phyloP scores from a whole-genome alignment of 148 eudicot species.

The Rhododendron ovatum region DNA sequence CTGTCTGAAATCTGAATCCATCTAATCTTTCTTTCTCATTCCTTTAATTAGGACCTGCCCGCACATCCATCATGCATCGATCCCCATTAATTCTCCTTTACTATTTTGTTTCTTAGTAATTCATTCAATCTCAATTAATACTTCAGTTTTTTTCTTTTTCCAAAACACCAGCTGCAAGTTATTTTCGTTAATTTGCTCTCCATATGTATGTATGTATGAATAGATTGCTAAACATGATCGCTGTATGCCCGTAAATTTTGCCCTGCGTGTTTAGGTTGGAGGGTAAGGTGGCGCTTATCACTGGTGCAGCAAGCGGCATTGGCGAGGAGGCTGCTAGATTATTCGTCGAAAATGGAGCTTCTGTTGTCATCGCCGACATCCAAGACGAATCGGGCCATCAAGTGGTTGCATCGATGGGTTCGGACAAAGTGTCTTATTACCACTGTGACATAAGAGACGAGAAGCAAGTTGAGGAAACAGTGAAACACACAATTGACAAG shows the following conservation, averaged over 20 bases:
- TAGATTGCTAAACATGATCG: neutral
- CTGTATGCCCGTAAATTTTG: neutral
- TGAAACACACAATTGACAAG: slow-evolving; percentile 29
- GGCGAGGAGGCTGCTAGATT: slow-evolving; percentile 17
- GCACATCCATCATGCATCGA: neutral
- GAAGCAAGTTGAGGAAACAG: slow-evolving; percentile 37
- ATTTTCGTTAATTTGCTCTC: neutral
- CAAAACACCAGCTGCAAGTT: neutral
- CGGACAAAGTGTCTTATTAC: slow-evolving; percentile 24
- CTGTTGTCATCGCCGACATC: slow-evolving; percentile 40
- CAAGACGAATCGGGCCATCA: slow-evolving; percentile 46
- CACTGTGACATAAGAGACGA: slow-evolving; percentile 67
- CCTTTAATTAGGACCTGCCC: neutral
- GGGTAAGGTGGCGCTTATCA: slow-evolving; percentile 9
- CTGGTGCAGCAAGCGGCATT: slow-evolving; percentile 19
- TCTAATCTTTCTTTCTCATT: neutral
- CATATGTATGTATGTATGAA: neutral
- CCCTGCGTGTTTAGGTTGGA: neutral
- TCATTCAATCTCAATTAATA: neutral
- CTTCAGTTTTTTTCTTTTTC: neutral
- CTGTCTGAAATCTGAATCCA: neutral
- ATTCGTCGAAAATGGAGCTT: slow-evolving; percentile 31
- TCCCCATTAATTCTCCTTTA: neutral
- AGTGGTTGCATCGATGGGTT: slow-evolving; percentile 28
- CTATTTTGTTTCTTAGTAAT: neutral